A percentile compares a stretch with the other conserved stretches of the same genome.
These are phyloP conservation scores for Diplocarpon rosae DNA, from an alignment of 2,329 filamentous ascomycete genomes.

Conservation along the genomic window DNA sequence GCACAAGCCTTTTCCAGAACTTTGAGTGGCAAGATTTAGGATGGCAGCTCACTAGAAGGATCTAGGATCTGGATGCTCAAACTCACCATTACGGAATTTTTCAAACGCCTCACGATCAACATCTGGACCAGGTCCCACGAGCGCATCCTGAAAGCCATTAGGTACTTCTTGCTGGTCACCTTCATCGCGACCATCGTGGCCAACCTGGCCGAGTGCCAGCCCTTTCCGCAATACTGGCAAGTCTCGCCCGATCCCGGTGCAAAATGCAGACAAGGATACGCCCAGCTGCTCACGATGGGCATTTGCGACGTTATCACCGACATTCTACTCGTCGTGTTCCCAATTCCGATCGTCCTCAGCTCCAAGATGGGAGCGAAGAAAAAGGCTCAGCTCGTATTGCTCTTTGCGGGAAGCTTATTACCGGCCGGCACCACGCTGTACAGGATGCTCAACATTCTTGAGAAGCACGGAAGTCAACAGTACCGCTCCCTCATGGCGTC, in stretches of 20 bases:
- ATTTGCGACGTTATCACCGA: slow-evolving; percentile 82
- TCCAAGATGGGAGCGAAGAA: slow-evolving; percentile 67
- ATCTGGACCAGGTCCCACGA: slow-evolving; percentile 75
- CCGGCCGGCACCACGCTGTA: slow-evolving; percentile 73
- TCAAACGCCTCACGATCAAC: slow-evolving; percentile 71
- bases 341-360: slow-evolving; percentile 74
- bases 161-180: slow-evolving; percentile 65
- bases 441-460: slow-evolving; percentile 69
- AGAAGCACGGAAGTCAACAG: slow-evolving; percentile 62
- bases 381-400: slow-evolving; percentile 65
- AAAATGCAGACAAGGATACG: slow-evolving; percentile 75
- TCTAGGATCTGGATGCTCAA: slow-evolving; percentile 84
- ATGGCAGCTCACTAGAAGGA: neutral
- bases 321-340: slow-evolving; percentile 74
- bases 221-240: slow-evolving; percentile 67
- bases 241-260: slow-evolving; percentile 77
- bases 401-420: slow-evolving; percentile 77
- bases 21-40: neutral
- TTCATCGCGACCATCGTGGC: slow-evolving; percentile 73
- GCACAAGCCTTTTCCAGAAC: neutral
- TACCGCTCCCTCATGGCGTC: slow-evolving; percentile 83
- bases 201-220: slow-evolving; percentile 72
- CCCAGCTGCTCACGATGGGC: slow-evolving; percentile 84
- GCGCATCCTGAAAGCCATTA: slow-evolving; percentile 57
- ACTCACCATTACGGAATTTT: slow-evolving; percentile 80